Evolutionary conservation across 768 basidiomycete species (phyloP), one percentile per base, ranked within the genome.

Genomic region (Lanmaoa rubissima): DNA sequence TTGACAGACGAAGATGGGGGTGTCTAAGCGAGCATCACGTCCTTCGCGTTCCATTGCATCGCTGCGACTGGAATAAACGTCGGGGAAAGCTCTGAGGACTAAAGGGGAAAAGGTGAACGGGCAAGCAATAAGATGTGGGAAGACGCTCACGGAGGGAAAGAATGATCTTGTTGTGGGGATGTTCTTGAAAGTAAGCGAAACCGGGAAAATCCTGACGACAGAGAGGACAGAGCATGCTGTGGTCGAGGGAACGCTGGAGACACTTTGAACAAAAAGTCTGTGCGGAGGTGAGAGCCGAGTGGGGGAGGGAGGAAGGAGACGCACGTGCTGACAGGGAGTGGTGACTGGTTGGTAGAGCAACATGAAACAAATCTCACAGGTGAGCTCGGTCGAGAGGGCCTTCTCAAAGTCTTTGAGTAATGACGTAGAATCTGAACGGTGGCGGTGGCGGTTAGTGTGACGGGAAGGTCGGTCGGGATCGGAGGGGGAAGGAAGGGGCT

Each of bases 201-300:
- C 79, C 79, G 0, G 94, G 94, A 19, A 97, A 78, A 41, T 79
- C 77, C 58, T 87, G 78, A 48, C 96, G 83, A 73, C 96, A 98
- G 16, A 97, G 75, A 3, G 96, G 96, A 71, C 96, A 98, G 11
- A 82, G 72, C 40, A 76, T 68, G 58, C 81, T 86, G 73, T 98
- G 93, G 72, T 98, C 96, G 59, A 96, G 81, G 4, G 93, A 87
- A 38, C 96, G 86, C 57, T 92, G 88, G 31, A 98, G 82, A 73
- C 96, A 98, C 64, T 83, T 85, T 9, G 83, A 76, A 69, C 96
- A 98, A 74, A 94, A 98, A 0, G 94, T 94, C 92, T 95, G 65
- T 48, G 21, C 7, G 38, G 43, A 54, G 34, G 49, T 68, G 55
- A 60, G 60, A 45, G 34, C 32, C 38, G 51, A 26, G 26, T 1